phyloP scores from a whole-genome alignment of 805 yeast species.

The Ogataea haglerorum region DNA sequence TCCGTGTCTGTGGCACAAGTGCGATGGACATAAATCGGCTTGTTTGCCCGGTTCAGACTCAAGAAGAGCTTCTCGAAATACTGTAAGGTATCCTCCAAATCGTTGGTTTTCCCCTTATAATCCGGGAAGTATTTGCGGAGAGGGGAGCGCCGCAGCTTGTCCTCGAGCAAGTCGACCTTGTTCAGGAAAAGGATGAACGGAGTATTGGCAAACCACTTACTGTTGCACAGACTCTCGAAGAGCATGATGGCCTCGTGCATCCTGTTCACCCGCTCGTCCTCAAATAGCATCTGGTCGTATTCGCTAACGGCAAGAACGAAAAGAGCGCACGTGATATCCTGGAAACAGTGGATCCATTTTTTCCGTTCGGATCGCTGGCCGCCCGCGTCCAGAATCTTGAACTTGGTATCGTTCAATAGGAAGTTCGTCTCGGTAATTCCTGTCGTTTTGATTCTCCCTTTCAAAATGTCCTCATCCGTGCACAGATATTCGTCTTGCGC shows the following conservation, averaged over 20 bases:
- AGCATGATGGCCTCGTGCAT: conserved; percentile 86
- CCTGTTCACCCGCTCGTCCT: conserved; percentile 83
- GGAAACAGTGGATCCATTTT: conserved; percentile 94
- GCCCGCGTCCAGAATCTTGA: conserved; percentile 90
- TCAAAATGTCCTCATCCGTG: conserved; percentile 76
- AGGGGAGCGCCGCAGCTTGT: conserved; percentile 64
- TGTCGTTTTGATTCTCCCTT: conserved; percentile 91
- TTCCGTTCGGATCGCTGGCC: conserved; percentile 90
- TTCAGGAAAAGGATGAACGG: conserved; percentile 88
- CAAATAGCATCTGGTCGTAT: conserved; percentile 88
- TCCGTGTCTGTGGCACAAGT: conserved; percentile 95
- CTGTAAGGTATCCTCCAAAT: conserved; percentile 62
- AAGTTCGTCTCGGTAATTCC: conserved; percentile 90
- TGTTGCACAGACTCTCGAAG: conserved; percentile 80
- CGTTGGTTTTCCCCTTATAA: conserved; percentile 61
- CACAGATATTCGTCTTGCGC: conserved; percentile 65
- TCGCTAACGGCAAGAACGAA: conserved; percentile 89
- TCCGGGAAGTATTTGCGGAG: conserved; percentile 75
- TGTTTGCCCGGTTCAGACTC: conserved; percentile 55
- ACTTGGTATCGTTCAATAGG: conserved; percentile 57
- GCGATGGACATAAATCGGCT: conserved; percentile 84
- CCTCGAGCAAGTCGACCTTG: conserved; percentile 78
- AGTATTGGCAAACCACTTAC: conserved; percentile 78
- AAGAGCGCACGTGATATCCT: conserved; percentile 80
- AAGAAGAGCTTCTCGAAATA: conserved; percentile 70